Evolutionary conservation across 352 stramenopile genomes (phyloP), one percentile per base, ranked within the genome.

Genomic region (Pythium utonaiense): DNA sequence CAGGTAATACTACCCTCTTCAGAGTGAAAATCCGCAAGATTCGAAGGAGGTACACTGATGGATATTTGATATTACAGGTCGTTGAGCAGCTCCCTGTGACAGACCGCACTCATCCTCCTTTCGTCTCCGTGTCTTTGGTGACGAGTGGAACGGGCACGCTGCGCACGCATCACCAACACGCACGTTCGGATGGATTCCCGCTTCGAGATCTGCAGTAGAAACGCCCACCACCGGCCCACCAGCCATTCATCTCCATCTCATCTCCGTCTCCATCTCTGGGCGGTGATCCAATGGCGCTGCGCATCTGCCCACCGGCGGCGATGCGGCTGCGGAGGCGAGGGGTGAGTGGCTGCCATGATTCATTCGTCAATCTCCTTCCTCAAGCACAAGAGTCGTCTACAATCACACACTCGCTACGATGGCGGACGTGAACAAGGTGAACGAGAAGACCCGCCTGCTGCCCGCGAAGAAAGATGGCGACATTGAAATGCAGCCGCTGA

Each of bases 401-500:
- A n/a, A 16, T 38, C 33, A 17, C 16, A 53, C 17, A 44, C n/a
- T 17, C 6, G 27, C 49, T 44, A 57, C 19, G 12, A 67, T 62
- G 60, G 28, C 53, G 27, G 53, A 57, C n/a, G 21, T 51, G n/a
- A n/a, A n/a, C n/a, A 49, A 42, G 38, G 10, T 22, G 42, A 16
- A 54, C 57, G 63, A 70, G 40, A 66, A 58, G 63, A 70, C 63
- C 16, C 51, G 17, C 13, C 21, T 70, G 57, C 63, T 70, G 17
- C n/a, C 31, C 6, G 30, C 3, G 27, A 30, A 33, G 8, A 33
- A 42, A 8, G 42, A 62, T 22, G 42, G 34, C 38, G 62, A 64
- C 51, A 28, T 69, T 27, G 62, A 69, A 56, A 64, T 69, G 55
- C 62, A 69, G 56, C 42, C 40, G 25, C 24, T 64, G 49, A 60